Percentiles rank a stretch among this genome's conserved stretches.
Evolutionary conservation across 2,329 filamentous ascomycete genomes (phyloP).

Genomic region (Diaporthe sp.): DNA sequence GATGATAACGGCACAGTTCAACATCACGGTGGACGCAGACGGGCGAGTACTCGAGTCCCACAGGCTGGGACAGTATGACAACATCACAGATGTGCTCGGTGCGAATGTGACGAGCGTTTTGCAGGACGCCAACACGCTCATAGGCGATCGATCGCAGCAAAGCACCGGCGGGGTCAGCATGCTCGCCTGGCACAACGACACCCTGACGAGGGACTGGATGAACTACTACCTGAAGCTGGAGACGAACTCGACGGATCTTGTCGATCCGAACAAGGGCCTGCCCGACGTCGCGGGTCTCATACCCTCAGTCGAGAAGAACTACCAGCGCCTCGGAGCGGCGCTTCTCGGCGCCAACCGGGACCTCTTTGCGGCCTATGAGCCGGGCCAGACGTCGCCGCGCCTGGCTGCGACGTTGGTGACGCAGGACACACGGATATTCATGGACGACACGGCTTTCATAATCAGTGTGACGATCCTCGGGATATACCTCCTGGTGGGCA

Average conservation of each 20-base stretch:
- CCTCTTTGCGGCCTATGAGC: conserved; percentile 51
- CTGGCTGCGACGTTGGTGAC: conserved; percentile 42
- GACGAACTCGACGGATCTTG: conserved; percentile 45
- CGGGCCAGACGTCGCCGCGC: no score
- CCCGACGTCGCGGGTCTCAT: conserved; percentile 43
- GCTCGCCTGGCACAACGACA: conserved; percentile 67
- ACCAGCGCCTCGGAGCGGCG: conserved; percentile 44
- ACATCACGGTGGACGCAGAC: conserved; percentile 46
- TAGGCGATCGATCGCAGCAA: background rate
- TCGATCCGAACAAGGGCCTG: conserved; percentile 47
- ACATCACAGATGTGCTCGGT: conserved; percentile 39
- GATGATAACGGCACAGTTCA: conserved; percentile 50
- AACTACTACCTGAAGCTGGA: conserved; percentile 58
- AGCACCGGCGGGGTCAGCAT: background rate
- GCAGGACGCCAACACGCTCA: conserved; percentile 22
- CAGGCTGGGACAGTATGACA: conserved; percentile 33
- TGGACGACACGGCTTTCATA: conserved; percentile 59
- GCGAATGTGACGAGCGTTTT: conserved; percentile 41
- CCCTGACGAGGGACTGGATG: conserved; percentile 56
- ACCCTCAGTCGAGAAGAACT: conserved; percentile 42
- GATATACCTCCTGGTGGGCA: conserved; percentile 57
- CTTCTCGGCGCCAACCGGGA: conserved; percentile 56
- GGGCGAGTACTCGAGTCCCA: conserved; percentile 45
- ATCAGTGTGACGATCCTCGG: conserved; percentile 58
- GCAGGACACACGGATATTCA: conserved; percentile 59